Percentiles rank a stretch among this genome's conserved stretches.
These are phyloP conservation scores for Entomortierella parvispora DNA, from an alignment of 192 early-diverging fungal species.

Conservation along the genomic window DNA sequence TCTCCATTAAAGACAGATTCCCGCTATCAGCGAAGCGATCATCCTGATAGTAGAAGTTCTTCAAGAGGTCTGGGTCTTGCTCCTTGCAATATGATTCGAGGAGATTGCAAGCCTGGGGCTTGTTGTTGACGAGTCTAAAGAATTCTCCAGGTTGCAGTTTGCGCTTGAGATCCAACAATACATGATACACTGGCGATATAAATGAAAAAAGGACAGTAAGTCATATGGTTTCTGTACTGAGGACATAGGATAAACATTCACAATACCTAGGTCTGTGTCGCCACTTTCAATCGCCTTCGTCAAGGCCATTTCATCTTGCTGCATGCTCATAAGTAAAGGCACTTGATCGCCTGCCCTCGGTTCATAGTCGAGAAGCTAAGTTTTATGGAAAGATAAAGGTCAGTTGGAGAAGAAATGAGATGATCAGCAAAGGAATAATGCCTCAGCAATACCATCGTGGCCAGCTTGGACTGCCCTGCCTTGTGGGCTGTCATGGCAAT, in stretches of 20 bases:
- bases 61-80: conserved; percentile 79
- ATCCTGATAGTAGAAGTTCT: conserved; percentile 98
- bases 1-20: conserved; percentile 62
- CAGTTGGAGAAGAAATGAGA: too few relatives aligned
- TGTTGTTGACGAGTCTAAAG: conserved; percentile 84
- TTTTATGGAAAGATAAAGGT: conserved; percentile 8
- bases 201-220: neutral
- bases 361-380: conserved; percentile 90
- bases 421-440: too few relatives aligned
- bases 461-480: conserved; percentile 84
- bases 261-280: conserved; percentile 93
- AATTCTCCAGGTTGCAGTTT: conserved; percentile 88
- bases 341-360: conserved; percentile 95
- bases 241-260: conserved; percentile 2
- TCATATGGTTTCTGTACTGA: neutral
- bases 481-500: conserved; percentile 92
- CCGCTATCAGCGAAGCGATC: conserved; percentile 81
- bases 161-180: conserved; percentile 89
- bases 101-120: conserved; percentile 84
- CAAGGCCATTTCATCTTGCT: conserved; percentile 88
- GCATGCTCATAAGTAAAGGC: conserved; percentile 92
- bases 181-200: conserved; percentile 88
- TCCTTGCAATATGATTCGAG: conserved; percentile 87
- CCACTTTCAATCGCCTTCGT: conserved; percentile 93
- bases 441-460: conserved; percentile 70